Evolutionary conservation across 2,329 filamentous ascomycete species (phyloP), one percentile per base, ranked within the genome.

Genomic region (Ophidiomyces ophidiicola): DNA sequence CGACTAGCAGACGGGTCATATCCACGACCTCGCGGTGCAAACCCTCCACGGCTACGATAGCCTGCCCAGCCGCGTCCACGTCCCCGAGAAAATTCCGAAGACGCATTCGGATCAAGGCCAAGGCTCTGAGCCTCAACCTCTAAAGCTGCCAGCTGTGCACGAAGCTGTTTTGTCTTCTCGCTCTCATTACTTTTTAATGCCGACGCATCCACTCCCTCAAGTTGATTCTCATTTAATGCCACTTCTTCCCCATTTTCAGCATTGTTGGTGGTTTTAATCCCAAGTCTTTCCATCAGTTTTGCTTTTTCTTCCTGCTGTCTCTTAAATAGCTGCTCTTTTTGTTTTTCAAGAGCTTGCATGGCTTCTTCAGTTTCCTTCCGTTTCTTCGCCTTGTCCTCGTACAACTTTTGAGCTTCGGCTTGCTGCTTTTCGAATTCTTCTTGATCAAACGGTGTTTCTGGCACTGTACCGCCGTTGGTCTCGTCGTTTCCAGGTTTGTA

Each of bases 261-360:
- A 45, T 55, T 58, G 10, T 49, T 55, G 7, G 51, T 49, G 42
- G 63, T 62, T 10, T 61, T 42, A n/a, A 28, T 63, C 5, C 62
- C 63, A 3, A 78, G 57, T 42, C 66, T 62, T 32, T 64, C 63
- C 32, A 68, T 53, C 3, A 76, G 55, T 26, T 64, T 62, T 15
- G 59, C 62, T 38, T 68, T 67, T 51, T 77, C 71, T 35, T 69
- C 66, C n/a, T 72, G 66, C 35, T 73, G 71, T 26, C 65, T 69
- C 46, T 68, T 67, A 25, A 74, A 52, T 5, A 68, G 56, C 36
- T 67, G 63, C 10, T 64, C 62, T 33, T 59, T 62, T 50, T 73
- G 68, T 41, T 63, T 63, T 39, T 75, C 68, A n/a, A 77, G 58
- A 11, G 70, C 68, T 32, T 65, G 59, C 17, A 64, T 65, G 30